Evolutionary conservation across 2,329 filamentous ascomycete genomes (phyloP).

Genomic region (Botrytis pseudocinerea): DNA sequence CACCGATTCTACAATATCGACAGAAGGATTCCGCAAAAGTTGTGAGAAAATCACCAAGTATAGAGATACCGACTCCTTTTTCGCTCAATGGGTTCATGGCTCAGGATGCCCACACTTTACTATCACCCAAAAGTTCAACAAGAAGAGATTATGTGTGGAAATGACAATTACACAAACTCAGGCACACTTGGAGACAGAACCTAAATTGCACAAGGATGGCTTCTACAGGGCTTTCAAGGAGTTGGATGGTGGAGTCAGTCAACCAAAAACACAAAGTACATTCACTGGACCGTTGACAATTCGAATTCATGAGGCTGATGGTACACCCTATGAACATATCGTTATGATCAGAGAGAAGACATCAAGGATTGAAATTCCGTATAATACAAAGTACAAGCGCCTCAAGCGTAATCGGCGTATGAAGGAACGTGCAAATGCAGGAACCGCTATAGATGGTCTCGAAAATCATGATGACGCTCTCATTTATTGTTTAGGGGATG

Average conservation of each 20-base stretch:
- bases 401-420: slow-evolving; percentile 84
- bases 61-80: slow-evolving; percentile 79
- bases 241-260: slow-evolving; percentile 66
- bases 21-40: slow-evolving; percentile 73
- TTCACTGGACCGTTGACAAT: slow-evolving; percentile 98
- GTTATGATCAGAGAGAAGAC: slow-evolving; percentile 88
- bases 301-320: slow-evolving; percentile 95
- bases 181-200: slow-evolving; percentile 50
- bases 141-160: slow-evolving; percentile 93
- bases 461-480: slow-evolving; percentile 78
- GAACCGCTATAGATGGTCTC: slow-evolving; percentile 61
- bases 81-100: slow-evolving; percentile 87
- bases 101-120: slow-evolving; percentile 87
- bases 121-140: slow-evolving; percentile 90
- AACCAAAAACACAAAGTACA: slow-evolving; percentile 69
- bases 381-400: slow-evolving; percentile 98
- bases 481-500: slow-evolving; percentile 89
- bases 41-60: slow-evolving; percentile 89
- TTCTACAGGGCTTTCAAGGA: slow-evolving; percentile 88
- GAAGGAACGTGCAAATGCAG: slow-evolving; percentile 71
- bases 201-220: slow-evolving; percentile 63
- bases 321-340: slow-evolving; percentile 97
- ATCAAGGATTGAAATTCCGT: slow-evolving; percentile 89
- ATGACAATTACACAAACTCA: slow-evolving; percentile 80
- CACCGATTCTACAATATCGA: slow-evolving; percentile 65